Base-by-base conservation (phyloP, 2,329 filamentous ascomycete genomes). In the Graphiopsis chlorocephala region DNA sequence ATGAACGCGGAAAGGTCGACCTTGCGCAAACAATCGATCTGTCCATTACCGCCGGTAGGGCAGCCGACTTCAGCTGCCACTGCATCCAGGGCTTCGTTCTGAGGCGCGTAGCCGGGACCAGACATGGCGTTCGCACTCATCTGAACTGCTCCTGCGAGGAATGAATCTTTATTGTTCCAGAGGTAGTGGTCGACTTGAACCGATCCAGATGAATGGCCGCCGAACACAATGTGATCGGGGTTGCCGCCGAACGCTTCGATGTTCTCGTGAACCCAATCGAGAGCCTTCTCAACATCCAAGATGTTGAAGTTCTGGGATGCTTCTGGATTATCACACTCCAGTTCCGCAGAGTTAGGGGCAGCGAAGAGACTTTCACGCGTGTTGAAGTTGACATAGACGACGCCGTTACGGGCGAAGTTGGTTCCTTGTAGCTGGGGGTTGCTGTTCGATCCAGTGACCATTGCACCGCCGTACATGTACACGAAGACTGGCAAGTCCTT, bases 151-250 rank as follows among this genome's bases (percentile, higher is more conserved):
- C 60, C 60, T 25, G 38, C 42, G 26, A 62, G 86, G 87, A 74
- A 90, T 87, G 7, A 85, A 66, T 23, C 78, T 77, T 11, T 76
- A 72, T 2, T 84, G 87, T 73, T 93, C 17, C 73, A 80, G 20
- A 80, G 75, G 63, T 80, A 80, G 68, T 80, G 77, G 31, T 80
- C 78, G 47, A 68, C 66, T 8, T 64, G 62, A 1, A 66, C 66
- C 7, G 33, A 67, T 5, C 78, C 78, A 0, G 77, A 79, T 15
- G 60, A 62, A 29, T 62, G 60, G 11, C 60, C 88, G 25, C 91
- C 91, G 87, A 88, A 92, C 65, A 93, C 88, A 8, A 93, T 90
- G 74, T 90, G 90, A 17, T 82, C 80, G 0, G 90, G 89, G 72
- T 93, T 90, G n/a, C 91, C 91, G 11, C 91, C 91, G 72, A 82